Evolutionary conservation across 2,329 filamentous ascomycete genomes (phyloP).

Genomic region (Pseudocercospora vitis): DNA sequence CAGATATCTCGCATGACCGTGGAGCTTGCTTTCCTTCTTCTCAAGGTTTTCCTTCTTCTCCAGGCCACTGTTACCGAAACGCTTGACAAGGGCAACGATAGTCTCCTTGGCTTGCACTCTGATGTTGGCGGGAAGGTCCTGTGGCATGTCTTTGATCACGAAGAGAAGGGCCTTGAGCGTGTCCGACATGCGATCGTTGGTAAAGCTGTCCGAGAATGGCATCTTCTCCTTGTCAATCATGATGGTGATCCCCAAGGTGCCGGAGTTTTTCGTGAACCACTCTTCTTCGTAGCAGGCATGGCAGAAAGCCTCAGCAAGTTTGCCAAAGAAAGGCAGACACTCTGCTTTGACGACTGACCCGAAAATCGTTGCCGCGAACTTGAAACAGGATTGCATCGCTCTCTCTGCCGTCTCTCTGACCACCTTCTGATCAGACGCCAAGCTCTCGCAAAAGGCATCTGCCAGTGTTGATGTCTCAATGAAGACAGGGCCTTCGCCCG

Average conservation of each 20-base stretch:
- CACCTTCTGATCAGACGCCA: constrained; percentile 78
- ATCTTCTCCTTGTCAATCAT: constrained; percentile 81
- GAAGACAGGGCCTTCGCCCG: constrained; percentile 82
- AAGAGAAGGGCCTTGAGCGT: constrained; percentile 91
- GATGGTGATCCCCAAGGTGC: constrained; percentile 84
- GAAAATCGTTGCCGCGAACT: constrained; percentile 74
- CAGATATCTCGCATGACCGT: constrained; percentile 78
- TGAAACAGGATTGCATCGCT: constrained; percentile 75
- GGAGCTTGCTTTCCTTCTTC: constrained; percentile 64
- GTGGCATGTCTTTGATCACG: constrained; percentile 97
- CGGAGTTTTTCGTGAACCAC: constrained; percentile 97
- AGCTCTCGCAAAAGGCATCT: constrained; percentile 84
- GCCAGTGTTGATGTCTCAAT: constrained; percentile 85
- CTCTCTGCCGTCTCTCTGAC: constrained; percentile 81
- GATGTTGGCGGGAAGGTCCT: constrained; percentile 88
- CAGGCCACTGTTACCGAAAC: constrained; percentile 70
- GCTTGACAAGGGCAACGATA: constrained; percentile 70
- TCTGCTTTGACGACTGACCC: constrained; percentile 68
- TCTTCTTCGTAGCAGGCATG: constrained; percentile 97
- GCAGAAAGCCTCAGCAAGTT: constrained; percentile 80
- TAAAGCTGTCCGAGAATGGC: constrained; percentile 79
- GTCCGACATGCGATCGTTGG: constrained; percentile 78
- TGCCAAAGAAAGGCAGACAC: constrained; percentile 78
- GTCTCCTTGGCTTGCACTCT: constrained; percentile 79
- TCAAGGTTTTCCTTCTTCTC: constrained; percentile 77